Conservation (phyloP, 73 alveolate genomes). For the Stentor roeselii region DNA sequence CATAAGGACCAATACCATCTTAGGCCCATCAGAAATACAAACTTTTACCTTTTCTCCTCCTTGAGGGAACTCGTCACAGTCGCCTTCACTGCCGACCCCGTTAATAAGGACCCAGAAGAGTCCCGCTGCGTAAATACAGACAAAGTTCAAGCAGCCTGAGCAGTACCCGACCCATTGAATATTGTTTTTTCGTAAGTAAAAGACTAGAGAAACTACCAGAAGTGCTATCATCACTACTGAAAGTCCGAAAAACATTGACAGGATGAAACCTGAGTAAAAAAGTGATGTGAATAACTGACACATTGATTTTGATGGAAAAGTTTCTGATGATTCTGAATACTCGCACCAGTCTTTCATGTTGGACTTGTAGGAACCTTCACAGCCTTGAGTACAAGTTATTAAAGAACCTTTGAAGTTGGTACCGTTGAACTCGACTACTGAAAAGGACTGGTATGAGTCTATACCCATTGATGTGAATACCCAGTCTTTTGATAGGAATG, state of each 20-base stretch:
- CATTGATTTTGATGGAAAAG: too few species aligned
- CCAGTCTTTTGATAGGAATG: too few species aligned
- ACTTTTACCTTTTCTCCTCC: not conserved
- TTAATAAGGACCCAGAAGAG: not conserved
- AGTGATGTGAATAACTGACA: not conserved
- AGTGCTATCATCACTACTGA: not conserved
- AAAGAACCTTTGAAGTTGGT: not conserved
- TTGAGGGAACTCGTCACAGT: not conserved
- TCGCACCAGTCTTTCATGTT: not conserved
- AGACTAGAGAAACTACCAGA: not conserved
- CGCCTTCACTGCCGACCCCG: not conserved
- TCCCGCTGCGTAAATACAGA: not conserved
- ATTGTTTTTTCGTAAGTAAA: not conserved
- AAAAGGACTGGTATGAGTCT: too few species aligned
- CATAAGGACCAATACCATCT: too few species aligned
- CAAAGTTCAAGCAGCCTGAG: not conserved
- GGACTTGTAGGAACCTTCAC: not conserved
- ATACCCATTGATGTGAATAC: too few species aligned
- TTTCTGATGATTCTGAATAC: too few species aligned
- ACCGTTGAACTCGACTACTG: too few species aligned
- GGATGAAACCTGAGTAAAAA: not conserved
- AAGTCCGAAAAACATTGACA: not conserved
- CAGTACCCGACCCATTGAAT: too few species aligned
- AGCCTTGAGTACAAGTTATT: not conserved
- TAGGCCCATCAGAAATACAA: not conserved